phyloP scores from a whole-genome alignment of 306 rosid genomes.

The Citrullus mucosospermus region DNA sequence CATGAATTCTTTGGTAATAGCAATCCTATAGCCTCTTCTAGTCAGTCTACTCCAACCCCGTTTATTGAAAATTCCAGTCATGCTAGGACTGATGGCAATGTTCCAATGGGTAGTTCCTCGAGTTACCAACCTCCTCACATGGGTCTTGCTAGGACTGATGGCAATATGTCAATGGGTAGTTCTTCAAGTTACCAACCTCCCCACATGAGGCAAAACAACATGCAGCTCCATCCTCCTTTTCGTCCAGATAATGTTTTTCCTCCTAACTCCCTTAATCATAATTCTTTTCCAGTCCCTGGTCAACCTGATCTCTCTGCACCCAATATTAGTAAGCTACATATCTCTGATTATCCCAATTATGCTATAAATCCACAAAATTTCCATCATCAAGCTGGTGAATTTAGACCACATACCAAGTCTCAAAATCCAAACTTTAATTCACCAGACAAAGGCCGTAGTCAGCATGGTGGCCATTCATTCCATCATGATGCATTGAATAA shows the following conservation, averaged over 20 bases:
- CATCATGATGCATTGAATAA: slow-evolving; percentile 26
- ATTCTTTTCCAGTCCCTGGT: slow-evolving; percentile 28
- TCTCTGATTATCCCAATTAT: slow-evolving; percentile 31
- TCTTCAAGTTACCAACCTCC: slow-evolving; percentile 37
- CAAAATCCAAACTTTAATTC: slow-evolving; percentile 25
- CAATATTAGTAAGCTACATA: slow-evolving; percentile 41
- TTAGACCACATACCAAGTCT: slow-evolving; percentile 29
- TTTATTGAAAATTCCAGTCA: slow-evolving; percentile 27
- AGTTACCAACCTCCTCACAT: slow-evolving; percentile 31
- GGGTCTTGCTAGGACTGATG: slow-evolving; percentile 30
- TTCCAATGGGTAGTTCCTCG: slow-evolving; percentile 30
- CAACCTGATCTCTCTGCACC: slow-evolving; percentile 44
- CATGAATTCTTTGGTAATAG: slow-evolving; percentile 46
- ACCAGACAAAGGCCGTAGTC: slow-evolving; percentile 38
- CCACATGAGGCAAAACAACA: slow-evolving; percentile 32
- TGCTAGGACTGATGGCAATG: slow-evolving; percentile 34
- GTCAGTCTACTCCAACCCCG: slow-evolving; percentile 31
- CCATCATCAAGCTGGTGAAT: slow-evolving; percentile 36
- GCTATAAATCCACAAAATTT: slow-evolving; percentile 25
- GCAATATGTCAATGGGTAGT: slow-evolving; percentile 25
- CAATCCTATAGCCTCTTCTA: slow-evolving; percentile 11
- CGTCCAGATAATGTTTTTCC: slow-evolving; percentile 29
- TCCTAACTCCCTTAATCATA: slow-evolving; percentile 28
- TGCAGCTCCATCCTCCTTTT: slow-evolving; percentile 38
- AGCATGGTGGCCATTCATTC: slow-evolving; percentile 30